Evolutionary conservation across 2,329 filamentous ascomycete genomes (phyloP).

Genomic region (Cucurbitaria berberidis): DNA sequence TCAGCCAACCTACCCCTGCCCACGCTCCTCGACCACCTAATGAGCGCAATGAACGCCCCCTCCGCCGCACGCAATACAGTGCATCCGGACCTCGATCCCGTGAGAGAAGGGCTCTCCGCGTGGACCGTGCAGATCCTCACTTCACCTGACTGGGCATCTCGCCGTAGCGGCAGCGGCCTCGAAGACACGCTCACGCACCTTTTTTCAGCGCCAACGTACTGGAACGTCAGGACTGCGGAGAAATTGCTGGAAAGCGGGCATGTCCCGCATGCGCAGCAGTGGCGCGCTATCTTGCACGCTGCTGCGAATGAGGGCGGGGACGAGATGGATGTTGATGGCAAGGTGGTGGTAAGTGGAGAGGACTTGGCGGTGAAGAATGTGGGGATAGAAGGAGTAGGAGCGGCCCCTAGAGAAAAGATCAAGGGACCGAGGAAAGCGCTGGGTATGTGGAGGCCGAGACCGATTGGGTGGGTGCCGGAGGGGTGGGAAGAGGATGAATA

Average conservation of each 20-base stretch:
- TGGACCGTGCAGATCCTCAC: conserved; percentile 59
- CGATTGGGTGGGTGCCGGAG: conserved; percentile 38
- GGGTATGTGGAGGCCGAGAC: conserved; percentile 40
- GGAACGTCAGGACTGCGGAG: conserved; percentile 47
- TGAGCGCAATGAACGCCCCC: conserved; percentile 39
- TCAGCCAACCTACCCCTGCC: conserved; percentile 44
- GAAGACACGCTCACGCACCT: conserved; percentile 31
- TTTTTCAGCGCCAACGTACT: conserved; percentile 46
- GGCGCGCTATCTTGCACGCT: conserved; percentile 42
- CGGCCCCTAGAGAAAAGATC: conserved; percentile 10
- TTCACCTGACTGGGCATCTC: conserved; percentile 46
- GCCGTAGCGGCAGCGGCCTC: conserved; percentile 10
- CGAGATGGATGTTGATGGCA: conserved; percentile 16
- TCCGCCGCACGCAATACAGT: background rate
- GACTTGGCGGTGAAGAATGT: background rate
- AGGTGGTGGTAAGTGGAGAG: no score
- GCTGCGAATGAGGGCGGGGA: conserved; percentile 16
- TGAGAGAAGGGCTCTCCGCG: conserved; percentile 53
- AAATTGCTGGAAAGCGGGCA: conserved; percentile 35
- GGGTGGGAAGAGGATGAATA: conserved; percentile 26
- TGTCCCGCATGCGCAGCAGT: conserved; percentile 13
- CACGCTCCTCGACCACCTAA: conserved; percentile 48
- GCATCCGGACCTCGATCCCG: conserved; percentile 32
- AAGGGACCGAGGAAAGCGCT: conserved; percentile 39
- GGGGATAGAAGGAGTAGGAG: conserved; percentile 2